Evolutionary conservation across 129 eudicot genomes (phyloP), one percentile per base, ranked within the genome.

Genomic region (Solidago caesia): DNA sequence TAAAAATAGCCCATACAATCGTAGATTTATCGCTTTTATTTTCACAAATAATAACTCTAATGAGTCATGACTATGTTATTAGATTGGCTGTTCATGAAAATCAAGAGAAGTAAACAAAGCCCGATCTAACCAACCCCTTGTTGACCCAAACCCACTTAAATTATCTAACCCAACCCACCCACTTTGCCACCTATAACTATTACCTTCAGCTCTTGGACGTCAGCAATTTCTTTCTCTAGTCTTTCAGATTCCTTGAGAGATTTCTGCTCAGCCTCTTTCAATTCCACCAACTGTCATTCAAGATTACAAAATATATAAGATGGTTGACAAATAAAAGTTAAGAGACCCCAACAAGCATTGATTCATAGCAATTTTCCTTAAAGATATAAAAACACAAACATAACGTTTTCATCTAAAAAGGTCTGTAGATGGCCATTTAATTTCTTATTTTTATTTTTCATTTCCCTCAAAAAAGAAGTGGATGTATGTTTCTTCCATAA

Each of bases 141-240:
- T 63, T 33, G 14, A 33, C 25, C 67, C 0, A 29, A 53, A 53
- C 27, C 21, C 15, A 53, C 6, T 61, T 61, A 51, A 6, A 2
- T 6, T 7, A 25, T 8, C 11, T 29, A 15, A 42, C 51, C 57
- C 57, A 21, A 46, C 43, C 71, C 58, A 11, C 14, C 57, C 44
- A 43, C 2, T 42, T 42, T 72, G 66, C 67, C 52, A 57, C 56
- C 39, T 51, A 53, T 13, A 1, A 16, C 71, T 70, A 63, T 70
- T 60, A 92, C 98, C 98, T 92, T 92, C 73, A 92, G 79, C 68
- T 92, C 98, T 82, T 90, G 89, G 47, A 88, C 92, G 1, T 93
- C 96, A 26, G 92, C 96, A 66, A 92, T 86, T 88, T 92, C 98
- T 79, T 90, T 93, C 79, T 93, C 98, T 72, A 93, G 63, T 88